These are phyloP conservation scores for Smittium culicis DNA, from an alignment of 371 early-diverging fungal genomes.

Conservation along the genomic window DNA sequence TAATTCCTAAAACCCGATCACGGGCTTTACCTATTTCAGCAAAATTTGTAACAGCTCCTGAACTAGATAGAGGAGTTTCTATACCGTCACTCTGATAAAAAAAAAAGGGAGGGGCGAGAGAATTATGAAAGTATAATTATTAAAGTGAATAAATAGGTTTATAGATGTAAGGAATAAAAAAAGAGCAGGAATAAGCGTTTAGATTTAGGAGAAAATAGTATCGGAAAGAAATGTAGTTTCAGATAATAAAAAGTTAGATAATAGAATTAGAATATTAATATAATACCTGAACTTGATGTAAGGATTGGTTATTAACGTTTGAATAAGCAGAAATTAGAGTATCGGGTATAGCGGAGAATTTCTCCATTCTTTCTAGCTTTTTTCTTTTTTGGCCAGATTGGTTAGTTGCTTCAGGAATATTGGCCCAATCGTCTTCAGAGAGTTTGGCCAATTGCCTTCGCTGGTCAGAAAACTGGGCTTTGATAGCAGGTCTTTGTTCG, in stretches of 20 bases:
- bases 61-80: conserved; percentile 5
- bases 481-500: conserved; percentile 51
- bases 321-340: background rate
- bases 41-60: conserved; percentile 39
- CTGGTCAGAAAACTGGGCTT: conserved; percentile 81
- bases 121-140: no score
- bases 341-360: conserved; percentile 76
- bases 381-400: conserved; percentile 50
- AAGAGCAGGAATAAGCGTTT: no score
- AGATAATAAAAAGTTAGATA: no score
- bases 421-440: conserved; percentile 77
- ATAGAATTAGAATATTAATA: no score
- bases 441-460: conserved; percentile 67
- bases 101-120: no score
- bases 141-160: no score
- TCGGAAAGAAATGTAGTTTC: no score
- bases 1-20: conserved; percentile 71
- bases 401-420: conserved; percentile 85
- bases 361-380: conserved; percentile 35
- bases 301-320: background rate
- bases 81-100: conserved; percentile 12
- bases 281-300: background rate
- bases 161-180: no score
- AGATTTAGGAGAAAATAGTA: no score
- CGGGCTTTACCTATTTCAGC: conserved; percentile 88